Evolutionary conservation across 371 early-diverging fungal genomes (phyloP).

Genomic region (Apophysomyces trapeziformis): DNA sequence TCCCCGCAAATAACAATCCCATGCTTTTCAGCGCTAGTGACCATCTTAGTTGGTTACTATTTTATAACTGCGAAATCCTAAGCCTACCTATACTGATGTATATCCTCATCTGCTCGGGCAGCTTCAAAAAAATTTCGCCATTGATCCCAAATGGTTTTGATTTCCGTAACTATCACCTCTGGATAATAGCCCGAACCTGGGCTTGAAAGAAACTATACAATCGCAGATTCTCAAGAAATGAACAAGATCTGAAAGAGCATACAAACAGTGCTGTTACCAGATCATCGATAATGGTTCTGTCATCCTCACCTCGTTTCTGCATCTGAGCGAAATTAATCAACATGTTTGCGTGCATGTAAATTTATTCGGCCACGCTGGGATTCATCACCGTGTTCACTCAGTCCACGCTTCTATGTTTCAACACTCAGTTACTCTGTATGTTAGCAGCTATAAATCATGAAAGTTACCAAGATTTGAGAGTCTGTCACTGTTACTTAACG

Average conservation of each 20-base stretch:
- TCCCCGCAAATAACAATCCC: neutral
- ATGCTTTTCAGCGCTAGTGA: neutral
- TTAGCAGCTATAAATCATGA: neutral
- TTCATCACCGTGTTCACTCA: neutral
- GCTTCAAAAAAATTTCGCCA: neutral
- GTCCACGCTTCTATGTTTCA: neutral
- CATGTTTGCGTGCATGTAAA: neutral
- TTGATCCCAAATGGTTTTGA: neutral
- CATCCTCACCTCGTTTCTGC: neutral
- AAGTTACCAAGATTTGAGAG: neutral
- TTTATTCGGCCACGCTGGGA: neutral
- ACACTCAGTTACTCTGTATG: neutral
- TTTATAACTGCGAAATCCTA: neutral
- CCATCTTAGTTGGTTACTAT: neutral
- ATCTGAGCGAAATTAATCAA: neutral
- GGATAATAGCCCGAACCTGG: neutral
- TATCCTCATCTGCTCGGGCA: neutral
- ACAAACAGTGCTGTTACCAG: neutral
- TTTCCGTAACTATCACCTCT: neutral
- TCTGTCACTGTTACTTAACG: neutral
- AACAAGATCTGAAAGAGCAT: neutral
- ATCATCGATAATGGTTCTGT: neutral
- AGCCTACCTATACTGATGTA: neutral
- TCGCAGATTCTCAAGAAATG: neutral
- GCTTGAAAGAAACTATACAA: neutral